phyloP scores from a whole-genome alignment of 768 basidiomycete genomes.

The Leccinum disarticulatum region DNA sequence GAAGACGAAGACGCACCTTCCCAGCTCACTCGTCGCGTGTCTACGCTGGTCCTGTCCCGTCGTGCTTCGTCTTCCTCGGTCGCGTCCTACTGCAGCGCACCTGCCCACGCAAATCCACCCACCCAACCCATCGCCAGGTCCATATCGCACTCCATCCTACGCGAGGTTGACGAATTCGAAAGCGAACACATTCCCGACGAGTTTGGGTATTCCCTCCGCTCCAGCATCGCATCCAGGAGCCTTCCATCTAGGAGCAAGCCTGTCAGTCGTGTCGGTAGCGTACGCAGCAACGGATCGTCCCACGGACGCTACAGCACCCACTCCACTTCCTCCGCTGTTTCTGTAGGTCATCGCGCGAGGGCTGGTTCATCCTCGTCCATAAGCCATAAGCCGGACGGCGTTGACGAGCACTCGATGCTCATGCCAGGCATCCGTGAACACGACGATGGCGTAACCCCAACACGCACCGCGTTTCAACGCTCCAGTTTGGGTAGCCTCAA shows the following conservation, averaged over 20 bases:
- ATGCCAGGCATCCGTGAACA: constrained; percentile 32
- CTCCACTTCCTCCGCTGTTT: constrained; percentile 18
- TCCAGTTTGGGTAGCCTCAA: constrained; percentile 27
- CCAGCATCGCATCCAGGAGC: constrained; percentile 16
- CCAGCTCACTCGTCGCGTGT: constrained; percentile 61
- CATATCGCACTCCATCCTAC: constrained; percentile 32
- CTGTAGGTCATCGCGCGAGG: constrained; percentile 10
- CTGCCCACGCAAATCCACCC: constrained; percentile 10
- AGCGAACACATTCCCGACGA: constrained; percentile 17
- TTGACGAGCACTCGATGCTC: constrained; percentile 12
- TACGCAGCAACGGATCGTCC: constrained; percentile 24
- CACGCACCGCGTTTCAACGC: constrained; percentile 29
- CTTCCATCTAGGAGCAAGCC: constrained; percentile 26
- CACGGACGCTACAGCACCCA: constrained; percentile 24
- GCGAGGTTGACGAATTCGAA: constrained; percentile 28
- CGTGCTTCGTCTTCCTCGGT: constrained; percentile 48
- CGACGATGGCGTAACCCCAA: constrained; percentile 31
- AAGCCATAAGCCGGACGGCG: background rate
- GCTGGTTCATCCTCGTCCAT: constrained; percentile 16
- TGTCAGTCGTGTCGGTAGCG: constrained; percentile 21
- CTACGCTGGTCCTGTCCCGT: constrained; percentile 51
- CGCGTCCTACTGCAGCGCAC: constrained; percentile 18
- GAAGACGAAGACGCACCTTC: constrained; percentile 77
- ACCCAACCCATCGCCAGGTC: constrained; percentile 26
- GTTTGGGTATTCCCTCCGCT: constrained; percentile 22